A percentile compares a stretch with the other conserved stretches of the same genome.
Evolutionary conservation across 495 filamentous ascomycete genomes (phyloP).

Genomic region (Usnea hakonensis): DNA sequence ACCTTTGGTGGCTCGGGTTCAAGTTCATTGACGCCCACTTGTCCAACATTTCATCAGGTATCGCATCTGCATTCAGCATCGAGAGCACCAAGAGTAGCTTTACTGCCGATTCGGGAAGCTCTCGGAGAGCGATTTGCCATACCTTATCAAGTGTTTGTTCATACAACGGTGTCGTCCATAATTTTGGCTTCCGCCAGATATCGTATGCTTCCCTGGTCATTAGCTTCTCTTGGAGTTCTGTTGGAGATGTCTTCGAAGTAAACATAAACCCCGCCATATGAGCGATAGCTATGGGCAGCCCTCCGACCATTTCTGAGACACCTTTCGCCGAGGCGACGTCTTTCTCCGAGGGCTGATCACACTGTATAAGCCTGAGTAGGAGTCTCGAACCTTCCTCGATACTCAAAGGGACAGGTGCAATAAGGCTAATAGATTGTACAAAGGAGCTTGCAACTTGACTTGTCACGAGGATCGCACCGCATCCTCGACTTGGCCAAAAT

Average conservation of each 20-base stretch:
- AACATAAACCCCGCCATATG: conserved; percentile 1
- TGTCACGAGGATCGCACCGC: neutral
- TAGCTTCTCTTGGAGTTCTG: neutral
- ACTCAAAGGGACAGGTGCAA: neutral
- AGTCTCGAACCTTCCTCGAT: neutral
- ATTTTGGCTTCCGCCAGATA: neutral
- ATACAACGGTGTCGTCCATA: neutral
- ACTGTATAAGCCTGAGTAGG: neutral
- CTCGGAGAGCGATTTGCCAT: neutral
- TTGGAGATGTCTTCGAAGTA: neutral
- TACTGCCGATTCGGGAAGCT: neutral
- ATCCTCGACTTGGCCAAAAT: neutral
- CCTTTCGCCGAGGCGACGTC: neutral
- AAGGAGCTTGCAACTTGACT: neutral
- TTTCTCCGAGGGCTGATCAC: neutral
- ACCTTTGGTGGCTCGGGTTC: neutral
- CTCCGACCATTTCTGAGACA: neutral
- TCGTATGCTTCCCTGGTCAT: neutral
- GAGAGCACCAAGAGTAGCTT: neutral
- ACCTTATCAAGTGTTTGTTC: neutral
- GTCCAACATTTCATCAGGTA: neutral
- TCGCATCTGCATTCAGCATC: neutral
- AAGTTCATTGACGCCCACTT: neutral
- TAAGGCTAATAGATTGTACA: neutral
- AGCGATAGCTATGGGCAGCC: conserved; percentile 2